Evolutionary conservation across 2,329 filamentous ascomycete species (phyloP).

Genomic region (Ceratocystis destructans): DNA sequence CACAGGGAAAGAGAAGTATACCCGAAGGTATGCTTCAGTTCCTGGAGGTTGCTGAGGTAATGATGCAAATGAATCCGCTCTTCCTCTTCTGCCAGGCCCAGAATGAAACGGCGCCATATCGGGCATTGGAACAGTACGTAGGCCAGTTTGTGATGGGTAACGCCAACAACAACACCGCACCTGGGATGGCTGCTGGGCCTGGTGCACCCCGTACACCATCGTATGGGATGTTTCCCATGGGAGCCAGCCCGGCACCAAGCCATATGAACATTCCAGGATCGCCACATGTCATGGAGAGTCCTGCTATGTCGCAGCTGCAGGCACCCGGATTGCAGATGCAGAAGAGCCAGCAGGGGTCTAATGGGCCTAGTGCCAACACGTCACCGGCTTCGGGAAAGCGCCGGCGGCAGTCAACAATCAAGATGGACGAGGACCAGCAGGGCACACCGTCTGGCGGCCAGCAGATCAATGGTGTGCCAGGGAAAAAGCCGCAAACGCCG

Average conservation of each 20-base stretch:
- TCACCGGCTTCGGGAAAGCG: slow-evolving; percentile 48
- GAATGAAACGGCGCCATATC: slow-evolving; percentile 40
- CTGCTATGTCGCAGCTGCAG: slow-evolving; percentile 48
- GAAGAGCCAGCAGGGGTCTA: slow-evolving; percentile 54
- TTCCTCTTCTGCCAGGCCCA: slow-evolving; percentile 46
- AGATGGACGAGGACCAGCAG: slow-evolving; percentile 39
- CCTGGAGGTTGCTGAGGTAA: slow-evolving; percentile 53
- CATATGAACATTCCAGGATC: slow-evolving; percentile 48
- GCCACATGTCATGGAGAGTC: slow-evolving; percentile 45
- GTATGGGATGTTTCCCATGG: slow-evolving; percentile 45
- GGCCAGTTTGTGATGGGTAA: slow-evolving; percentile 32
- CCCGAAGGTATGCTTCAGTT: slow-evolving; percentile 50
- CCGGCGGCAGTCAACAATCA: slow-evolving; percentile 43
- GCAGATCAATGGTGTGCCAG: slow-evolving; percentile 41
- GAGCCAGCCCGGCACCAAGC: slow-evolving; percentile 44
- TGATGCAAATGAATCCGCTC: slow-evolving; percentile 52
- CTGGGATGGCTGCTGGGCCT: slow-evolving; percentile 24
- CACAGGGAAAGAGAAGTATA: slow-evolving; percentile 41
- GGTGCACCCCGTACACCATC: slow-evolving; percentile 37
- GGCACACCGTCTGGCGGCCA: slow-evolving; percentile 33
- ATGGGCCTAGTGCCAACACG: slow-evolving; percentile 53
- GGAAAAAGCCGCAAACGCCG: slow-evolving; percentile 44
- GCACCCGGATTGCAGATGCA: slow-evolving; percentile 53
- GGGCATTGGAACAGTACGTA: slow-evolving; percentile 48
- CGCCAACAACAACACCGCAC: slow-evolving; percentile 33